Conservation (phyloP, 257 asterid species). For the Nicotiana noctiflora region DNA sequence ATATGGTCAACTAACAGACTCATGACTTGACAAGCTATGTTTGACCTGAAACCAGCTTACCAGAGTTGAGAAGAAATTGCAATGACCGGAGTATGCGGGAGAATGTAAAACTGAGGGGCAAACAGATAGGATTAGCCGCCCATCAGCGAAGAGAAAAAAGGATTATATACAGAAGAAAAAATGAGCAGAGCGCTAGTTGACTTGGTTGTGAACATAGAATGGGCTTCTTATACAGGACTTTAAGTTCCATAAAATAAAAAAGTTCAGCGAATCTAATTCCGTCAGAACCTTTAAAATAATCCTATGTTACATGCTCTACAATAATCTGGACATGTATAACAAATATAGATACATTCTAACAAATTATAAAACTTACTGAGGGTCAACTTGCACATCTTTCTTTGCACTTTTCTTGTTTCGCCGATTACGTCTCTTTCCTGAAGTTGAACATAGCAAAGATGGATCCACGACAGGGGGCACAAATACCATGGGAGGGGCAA, state of each 20-base stretch:
- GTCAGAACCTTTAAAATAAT: background rate
- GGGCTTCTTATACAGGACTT: background rate
- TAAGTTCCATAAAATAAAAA: background rate
- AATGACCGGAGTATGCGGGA: background rate
- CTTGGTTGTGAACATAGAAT: background rate
- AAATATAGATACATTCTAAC: background rate
- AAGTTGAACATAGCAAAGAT: background rate
- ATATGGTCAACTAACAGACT: background rate
- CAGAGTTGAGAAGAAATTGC: background rate
- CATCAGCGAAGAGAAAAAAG: background rate
- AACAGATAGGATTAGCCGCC: background rate
- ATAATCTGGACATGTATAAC: background rate
- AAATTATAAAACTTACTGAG: slow-evolving; percentile 28
- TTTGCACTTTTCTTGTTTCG: slow-evolving; percentile 28
- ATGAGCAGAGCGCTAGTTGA: background rate
- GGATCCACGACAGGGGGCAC: slow-evolving; percentile 33
- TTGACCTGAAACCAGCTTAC: background rate
- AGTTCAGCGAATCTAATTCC: background rate
- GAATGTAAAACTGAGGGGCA: background rate
- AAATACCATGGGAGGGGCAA: slow-evolving; percentile 24
- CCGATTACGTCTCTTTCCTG: slow-evolving; percentile 9
- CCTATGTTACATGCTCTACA: background rate
- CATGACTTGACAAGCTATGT: background rate
- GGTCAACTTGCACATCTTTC: slow-evolving; percentile 12
- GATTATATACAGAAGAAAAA: background rate